phyloP scores from a whole-genome alignment of 441 rosid genomes.

The Isatis lusitanica region DNA sequence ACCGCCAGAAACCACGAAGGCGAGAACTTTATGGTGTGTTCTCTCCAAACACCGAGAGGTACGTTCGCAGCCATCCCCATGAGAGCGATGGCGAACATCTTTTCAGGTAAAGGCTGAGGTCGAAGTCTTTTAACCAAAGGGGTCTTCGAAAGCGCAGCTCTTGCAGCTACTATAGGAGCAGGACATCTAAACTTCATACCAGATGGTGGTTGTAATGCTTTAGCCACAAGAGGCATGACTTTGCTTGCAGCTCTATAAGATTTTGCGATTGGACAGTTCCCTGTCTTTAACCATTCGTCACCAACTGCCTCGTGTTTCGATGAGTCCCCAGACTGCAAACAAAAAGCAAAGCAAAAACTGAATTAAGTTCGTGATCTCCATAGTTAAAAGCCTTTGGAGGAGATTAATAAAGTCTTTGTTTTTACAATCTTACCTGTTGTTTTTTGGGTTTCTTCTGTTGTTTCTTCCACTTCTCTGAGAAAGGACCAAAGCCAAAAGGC shows the following conservation, averaged over 20 bases:
- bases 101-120: slow-evolving; percentile 82
- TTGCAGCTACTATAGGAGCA: slow-evolving; percentile 73
- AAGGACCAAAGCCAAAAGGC: slow-evolving; percentile 63
- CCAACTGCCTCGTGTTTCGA: slow-evolving; percentile 69
- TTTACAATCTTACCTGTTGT: slow-evolving; percentile 33
- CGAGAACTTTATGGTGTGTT: slow-evolving; percentile 82
- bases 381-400: not conserved
- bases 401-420: not conserved
- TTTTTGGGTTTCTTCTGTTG: slow-evolving; percentile 53
- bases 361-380: not conserved
- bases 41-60: slow-evolving; percentile 80
- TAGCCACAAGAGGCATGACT: slow-evolving; percentile 73
- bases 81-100: slow-evolving; percentile 71
- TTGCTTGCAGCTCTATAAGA: slow-evolving; percentile 70
- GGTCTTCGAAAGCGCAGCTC: slow-evolving; percentile 78
- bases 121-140: slow-evolving; percentile 62
- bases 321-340: slow-evolving; percentile 48
- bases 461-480: slow-evolving; percentile 55
- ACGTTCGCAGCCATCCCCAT: slow-evolving; percentile 83
- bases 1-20: slow-evolving; percentile 79
- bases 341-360: not conserved
- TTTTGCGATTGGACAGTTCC: slow-evolving; percentile 84
- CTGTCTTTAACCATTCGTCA: slow-evolving; percentile 70
- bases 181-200: slow-evolving; percentile 73
- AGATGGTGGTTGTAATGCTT: slow-evolving; percentile 61